These are phyloP conservation scores for Orbilia oligospora DNA, from an alignment of 2,329 filamentous ascomycete species.

Conservation along the genomic window DNA sequence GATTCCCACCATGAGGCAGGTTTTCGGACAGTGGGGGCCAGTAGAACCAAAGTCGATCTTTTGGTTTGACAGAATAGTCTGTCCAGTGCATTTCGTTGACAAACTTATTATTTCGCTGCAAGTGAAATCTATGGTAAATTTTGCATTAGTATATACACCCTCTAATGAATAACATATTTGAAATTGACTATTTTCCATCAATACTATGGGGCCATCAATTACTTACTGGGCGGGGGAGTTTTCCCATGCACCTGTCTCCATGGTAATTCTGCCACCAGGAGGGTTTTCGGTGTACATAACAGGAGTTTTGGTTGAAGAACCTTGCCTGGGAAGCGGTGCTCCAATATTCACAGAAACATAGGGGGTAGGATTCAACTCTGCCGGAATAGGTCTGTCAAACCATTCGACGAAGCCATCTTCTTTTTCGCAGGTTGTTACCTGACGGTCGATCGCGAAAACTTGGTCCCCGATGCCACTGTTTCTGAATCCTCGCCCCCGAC, in stretches of 20 bases:
- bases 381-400: background rate
- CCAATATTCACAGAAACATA: background rate
- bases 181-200: background rate
- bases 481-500: background rate
- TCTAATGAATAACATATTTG: too few species aligned
- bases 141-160: background rate
- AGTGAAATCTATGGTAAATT: background rate
- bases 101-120: background rate
- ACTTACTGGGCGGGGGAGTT: background rate
- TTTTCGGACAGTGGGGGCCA: background rate
- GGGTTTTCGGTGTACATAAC: background rate
- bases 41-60: slow-evolving; percentile 3
- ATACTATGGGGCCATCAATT: too few species aligned
- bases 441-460: slow-evolving; percentile 16
- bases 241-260: background rate
- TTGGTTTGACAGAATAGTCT: background rate
- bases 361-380: background rate
- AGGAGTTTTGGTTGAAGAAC: background rate
- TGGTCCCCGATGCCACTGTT: background rate
- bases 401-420: background rate
- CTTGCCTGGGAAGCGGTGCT: background rate
- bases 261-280: background rate
- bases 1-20: background rate
- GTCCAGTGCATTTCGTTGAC: background rate
- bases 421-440: slow-evolving; percentile 12